phyloP scores from a whole-genome alignment of 208 protist species.

The Leishmania gerbilli region DNA sequence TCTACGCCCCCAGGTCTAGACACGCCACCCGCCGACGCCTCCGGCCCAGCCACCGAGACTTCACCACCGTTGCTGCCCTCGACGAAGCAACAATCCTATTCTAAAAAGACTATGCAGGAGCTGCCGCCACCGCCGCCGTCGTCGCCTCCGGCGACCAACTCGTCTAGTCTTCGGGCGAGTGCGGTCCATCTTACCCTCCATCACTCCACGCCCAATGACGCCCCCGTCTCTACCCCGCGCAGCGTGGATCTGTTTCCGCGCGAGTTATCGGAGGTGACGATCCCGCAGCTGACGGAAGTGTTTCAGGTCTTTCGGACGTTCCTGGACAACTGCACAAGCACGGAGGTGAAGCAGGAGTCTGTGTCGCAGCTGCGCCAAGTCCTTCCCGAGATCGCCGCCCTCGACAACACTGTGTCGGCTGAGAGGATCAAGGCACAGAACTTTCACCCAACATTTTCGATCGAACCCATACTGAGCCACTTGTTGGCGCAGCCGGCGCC shows the following conservation, averaged over 20 bases:
- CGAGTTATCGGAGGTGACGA: slow-evolving; percentile 39
- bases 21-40: background rate
- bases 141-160: slow-evolving; percentile 5
- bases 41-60: background rate
- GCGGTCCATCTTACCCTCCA: slow-evolving; percentile 12
- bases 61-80: background rate
- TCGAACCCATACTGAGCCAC: slow-evolving; percentile 50
- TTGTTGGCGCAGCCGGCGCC: slow-evolving; percentile 47
- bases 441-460: slow-evolving; percentile 43
- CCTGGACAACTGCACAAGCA: slow-evolving; percentile 32
- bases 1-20: background rate
- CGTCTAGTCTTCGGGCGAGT: background rate
- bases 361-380: slow-evolving; percentile 34
- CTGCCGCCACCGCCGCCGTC: slow-evolving; percentile 11
- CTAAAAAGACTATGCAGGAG: background rate
- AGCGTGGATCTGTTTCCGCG: slow-evolving; percentile 24
- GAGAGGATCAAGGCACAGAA: slow-evolving; percentile 21
- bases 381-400: slow-evolving; percentile 37
- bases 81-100: background rate
- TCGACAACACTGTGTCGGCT: slow-evolving; percentile 21
- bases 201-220: slow-evolving; percentile 12
- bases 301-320: slow-evolving; percentile 45
- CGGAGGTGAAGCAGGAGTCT: slow-evolving; percentile 27
- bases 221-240: slow-evolving; percentile 13
- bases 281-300: slow-evolving; percentile 44